Conservation (phyloP, 768 basidiomycete genomes). For the Boletales sp. region DNA sequence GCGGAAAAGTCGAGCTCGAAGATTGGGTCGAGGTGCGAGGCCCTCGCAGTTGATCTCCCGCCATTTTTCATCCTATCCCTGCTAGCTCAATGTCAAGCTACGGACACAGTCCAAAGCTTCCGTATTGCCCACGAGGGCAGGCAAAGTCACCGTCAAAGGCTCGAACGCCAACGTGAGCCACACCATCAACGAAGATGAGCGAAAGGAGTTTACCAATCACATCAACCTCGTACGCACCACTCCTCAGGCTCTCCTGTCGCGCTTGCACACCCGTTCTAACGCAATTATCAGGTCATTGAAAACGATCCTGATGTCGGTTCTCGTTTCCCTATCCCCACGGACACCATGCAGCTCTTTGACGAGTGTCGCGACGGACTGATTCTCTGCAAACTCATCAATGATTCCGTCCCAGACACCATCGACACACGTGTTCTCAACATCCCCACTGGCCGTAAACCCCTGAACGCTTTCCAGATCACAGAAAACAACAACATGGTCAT, state of each 20-base stretch:
- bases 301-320: conserved; percentile 82
- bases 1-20: conserved; percentile 93
- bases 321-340: conserved; percentile 88
- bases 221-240: conserved; percentile 77
- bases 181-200: conserved; percentile 96
- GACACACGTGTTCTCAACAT: conserved; percentile 98
- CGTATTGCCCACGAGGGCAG: conserved; percentile 62
- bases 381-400: conserved; percentile 97
- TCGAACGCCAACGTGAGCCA: conserved; percentile 95
- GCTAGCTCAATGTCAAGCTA: conserved; percentile 79
- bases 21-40: conserved; percentile 92
- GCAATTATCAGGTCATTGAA: conserved; percentile 70
- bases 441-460: conserved; percentile 68
- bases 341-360: conserved; percentile 98
- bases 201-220: conserved; percentile 95
- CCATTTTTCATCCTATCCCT: conserved; percentile 8
- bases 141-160: conserved; percentile 92
- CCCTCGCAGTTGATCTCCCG: conserved; percentile 16
- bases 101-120: conserved; percentile 44
- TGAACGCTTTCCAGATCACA: conserved; percentile 98
- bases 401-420: conserved; percentile 99
- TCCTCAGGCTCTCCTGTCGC: background rate
- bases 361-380: conserved; percentile 95
- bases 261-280: conserved; percentile 3
- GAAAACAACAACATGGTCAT: conserved; percentile 99